These are phyloP conservation scores for Encephalitozoon intestinalis DNA, from an alignment of 371 early-diverging fungal genomes.

Conservation along the genomic window DNA sequence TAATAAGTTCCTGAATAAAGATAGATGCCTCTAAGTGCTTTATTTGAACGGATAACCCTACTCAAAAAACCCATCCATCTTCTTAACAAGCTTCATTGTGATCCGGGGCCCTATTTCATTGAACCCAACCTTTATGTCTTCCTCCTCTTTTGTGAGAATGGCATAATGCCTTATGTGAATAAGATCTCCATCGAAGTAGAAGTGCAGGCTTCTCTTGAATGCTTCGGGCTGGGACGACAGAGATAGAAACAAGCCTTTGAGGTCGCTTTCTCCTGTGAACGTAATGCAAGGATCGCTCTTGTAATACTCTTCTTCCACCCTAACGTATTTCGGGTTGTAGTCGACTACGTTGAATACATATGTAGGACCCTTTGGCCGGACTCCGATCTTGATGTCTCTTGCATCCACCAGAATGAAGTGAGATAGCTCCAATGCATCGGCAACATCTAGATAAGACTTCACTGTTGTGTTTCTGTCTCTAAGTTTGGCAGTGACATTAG, in stretches of 20 bases:
- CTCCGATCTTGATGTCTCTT: conserved; percentile 29
- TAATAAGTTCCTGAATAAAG: conserved; percentile 10
- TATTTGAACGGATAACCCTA: not conserved
- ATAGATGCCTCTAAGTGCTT: not conserved
- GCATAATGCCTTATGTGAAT: conserved; percentile 44
- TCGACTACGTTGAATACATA: conserved; percentile 41
- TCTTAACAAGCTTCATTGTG: conserved; percentile 34
- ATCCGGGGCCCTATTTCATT: conserved; percentile 48
- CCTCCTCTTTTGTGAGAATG: conserved; percentile 16
- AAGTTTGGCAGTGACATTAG: conserved; percentile 21
- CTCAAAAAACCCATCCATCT: conserved; percentile 16
- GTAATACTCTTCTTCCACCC: conserved; percentile 3
- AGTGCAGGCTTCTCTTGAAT: conserved; percentile 28
- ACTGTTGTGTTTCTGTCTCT: conserved; percentile 17
- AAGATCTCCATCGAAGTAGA: conserved; percentile 30
- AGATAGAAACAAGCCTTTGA: conserved; percentile 21
- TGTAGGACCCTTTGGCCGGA: conserved; percentile 22
- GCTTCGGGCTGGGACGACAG: not conserved
- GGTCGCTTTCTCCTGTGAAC: conserved; percentile 13
- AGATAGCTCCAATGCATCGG: conserved; percentile 19
- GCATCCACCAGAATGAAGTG: conserved; percentile 36
- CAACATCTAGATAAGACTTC: conserved; percentile 3
- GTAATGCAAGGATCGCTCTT: conserved; percentile 25
- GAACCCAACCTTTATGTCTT: conserved; percentile 25
- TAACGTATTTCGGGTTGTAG: conserved; percentile 22